Evolutionary conservation across 1,139 yeast species (phyloP), one percentile per base, ranked within the genome.

Genomic region (Pneumocystis sp.): DNA sequence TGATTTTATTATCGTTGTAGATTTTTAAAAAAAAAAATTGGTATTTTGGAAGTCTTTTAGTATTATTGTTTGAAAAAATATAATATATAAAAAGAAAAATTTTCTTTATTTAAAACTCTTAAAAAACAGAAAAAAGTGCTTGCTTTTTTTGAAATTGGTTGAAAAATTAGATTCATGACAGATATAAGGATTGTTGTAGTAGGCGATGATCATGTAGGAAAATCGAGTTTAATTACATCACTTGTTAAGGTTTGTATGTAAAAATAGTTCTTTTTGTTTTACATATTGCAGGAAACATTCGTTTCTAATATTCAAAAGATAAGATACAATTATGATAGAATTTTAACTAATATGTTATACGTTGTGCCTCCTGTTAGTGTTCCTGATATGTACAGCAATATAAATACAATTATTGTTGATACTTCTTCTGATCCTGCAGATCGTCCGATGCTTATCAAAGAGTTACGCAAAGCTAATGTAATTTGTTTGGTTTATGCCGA

Each of bases 151-250:
- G 7, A 25, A 50, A 50, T 25, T 50, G 17, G 34, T 29, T 19
- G 10, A 50, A 50, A 50, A 50, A 12, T 2, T 50, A 25, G 8
- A 50, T 50, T 40, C 6, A 50, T 50, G 57, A 12, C 57, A 25
- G 34, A 50, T 50, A 50, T 50, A n/a, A 50, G 61, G n/a, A 85
- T 93, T 1, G 96, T 89, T 1, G 86, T 93, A 0, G 90, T 97
- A 74, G 98, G 98, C n/a, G 98, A 93, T 75, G 96, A 89, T 69
- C 88, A 86, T 7, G 96, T 89, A 15, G 96, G 96, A 0, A 89
- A 89, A 73, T 85, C 86, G 10, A 79, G 91, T 37, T 76, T 93
- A 61, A 83, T 93, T 50, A 85, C 95, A 0, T 81, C 95, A 0
- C 78, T 93, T 35, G 85, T 89, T 57, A 91, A 89, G 57, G 57